Evolutionary conservation across 208 protist genomes (phyloP).

Genomic region (Acanthamoeba culbertsoni): DNA sequence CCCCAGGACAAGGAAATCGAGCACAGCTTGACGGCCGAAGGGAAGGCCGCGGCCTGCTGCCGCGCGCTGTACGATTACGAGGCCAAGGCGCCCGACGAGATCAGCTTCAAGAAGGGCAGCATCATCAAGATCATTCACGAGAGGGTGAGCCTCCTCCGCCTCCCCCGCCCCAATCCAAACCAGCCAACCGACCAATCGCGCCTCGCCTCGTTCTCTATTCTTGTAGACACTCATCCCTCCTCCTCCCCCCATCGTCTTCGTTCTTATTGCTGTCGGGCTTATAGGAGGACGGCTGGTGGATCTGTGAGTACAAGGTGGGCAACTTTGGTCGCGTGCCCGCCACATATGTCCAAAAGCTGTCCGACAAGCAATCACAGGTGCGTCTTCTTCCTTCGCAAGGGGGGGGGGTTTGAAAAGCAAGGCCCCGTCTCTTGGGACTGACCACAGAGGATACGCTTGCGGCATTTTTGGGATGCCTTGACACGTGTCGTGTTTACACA

Average conservation of each 20-base stretch:
- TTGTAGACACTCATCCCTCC: neutral
- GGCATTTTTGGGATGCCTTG: no score
- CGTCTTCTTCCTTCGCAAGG: neutral
- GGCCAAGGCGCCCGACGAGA: slow-evolving; percentile 5
- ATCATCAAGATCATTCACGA: slow-evolving; percentile 45
- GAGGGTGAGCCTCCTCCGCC: neutral
- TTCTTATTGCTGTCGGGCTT: no score
- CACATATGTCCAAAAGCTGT: slow-evolving; percentile 14
- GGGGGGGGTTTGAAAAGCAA: no score
- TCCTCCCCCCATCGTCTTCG: neutral
- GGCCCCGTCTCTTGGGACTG: no score
- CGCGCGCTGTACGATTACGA: slow-evolving; percentile 31
- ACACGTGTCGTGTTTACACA: neutral
- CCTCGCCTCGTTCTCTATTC: neutral
- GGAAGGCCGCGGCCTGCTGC: neutral
- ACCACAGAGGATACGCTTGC: no score
- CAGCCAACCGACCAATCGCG: no score
- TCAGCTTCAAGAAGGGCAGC: slow-evolving; percentile 10
- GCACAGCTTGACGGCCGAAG: neutral
- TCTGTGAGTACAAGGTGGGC: slow-evolving; percentile 1
- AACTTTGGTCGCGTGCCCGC: slow-evolving; percentile 31
- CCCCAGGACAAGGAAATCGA: slow-evolving; percentile 17
- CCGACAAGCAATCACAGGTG: neutral
- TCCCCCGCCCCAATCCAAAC: no score
- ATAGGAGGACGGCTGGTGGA: slow-evolving; percentile 8